Evolutionary conservation across 495 filamentous ascomycete species (phyloP).

Genomic region (Melanomma pulvis-pyrius): DNA sequence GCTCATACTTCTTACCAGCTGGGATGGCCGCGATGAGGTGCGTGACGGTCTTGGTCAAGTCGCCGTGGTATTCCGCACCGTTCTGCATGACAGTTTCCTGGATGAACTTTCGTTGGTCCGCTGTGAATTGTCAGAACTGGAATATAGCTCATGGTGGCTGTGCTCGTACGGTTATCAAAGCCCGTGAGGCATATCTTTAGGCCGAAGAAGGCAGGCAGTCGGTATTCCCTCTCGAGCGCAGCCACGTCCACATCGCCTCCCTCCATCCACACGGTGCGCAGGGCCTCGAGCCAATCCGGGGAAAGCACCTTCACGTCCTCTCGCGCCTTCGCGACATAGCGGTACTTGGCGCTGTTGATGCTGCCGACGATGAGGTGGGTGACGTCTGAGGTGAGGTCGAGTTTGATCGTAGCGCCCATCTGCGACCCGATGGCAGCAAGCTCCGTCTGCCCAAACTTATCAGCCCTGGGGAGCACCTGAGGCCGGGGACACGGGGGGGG

Average conservation of each 20-base stretch:
- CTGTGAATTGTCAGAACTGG: slow-evolving; percentile 47
- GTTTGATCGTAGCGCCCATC: slow-evolving; percentile 83
- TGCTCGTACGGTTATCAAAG: slow-evolving; percentile 70
- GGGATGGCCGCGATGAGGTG: slow-evolving; percentile 80
- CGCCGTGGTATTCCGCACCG: slow-evolving; percentile 79
- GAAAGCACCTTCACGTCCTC: slow-evolving; percentile 80
- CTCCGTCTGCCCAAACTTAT: slow-evolving; percentile 58
- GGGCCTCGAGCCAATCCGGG: slow-evolving; percentile 80
- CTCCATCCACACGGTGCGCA: slow-evolving; percentile 78
- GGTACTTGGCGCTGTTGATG: slow-evolving; percentile 87
- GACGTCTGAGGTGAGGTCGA: slow-evolving; percentile 93
- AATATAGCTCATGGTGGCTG: neutral
- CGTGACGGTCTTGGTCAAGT: slow-evolving; percentile 82
- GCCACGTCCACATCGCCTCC: slow-evolving; percentile 77
- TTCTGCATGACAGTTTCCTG: slow-evolving; percentile 64
- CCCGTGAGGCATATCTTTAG: slow-evolving; percentile 87
- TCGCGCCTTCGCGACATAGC: slow-evolving; percentile 87
- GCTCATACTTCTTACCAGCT: slow-evolving; percentile 84
- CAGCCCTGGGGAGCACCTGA: neutral
- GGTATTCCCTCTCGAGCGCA: slow-evolving; percentile 64
- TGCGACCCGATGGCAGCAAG: slow-evolving; percentile 69
- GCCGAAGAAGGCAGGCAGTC: slow-evolving; percentile 61
- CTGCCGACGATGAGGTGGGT: slow-evolving; percentile 93
- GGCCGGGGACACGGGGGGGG: neutral
- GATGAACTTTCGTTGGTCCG: slow-evolving; percentile 67